Conservation (phyloP, 345 rosid genomes). For the Moringa oleifera region DNA sequence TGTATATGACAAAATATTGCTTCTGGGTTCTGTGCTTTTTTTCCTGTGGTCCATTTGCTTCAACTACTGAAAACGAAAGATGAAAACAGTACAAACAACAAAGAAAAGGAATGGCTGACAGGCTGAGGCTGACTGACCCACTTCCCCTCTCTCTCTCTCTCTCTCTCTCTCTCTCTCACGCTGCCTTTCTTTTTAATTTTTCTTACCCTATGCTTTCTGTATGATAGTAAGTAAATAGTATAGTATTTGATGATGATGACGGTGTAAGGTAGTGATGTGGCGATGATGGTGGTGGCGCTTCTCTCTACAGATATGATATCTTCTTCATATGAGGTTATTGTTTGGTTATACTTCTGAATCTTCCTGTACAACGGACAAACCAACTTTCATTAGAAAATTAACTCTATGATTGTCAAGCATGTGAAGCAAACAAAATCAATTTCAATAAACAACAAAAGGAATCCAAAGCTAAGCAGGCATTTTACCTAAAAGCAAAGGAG, state of each 20-base stretch:
- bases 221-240: conserved; percentile 37
- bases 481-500: conserved; percentile 28
- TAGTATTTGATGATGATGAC: conserved; percentile 12
- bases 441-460: neutral
- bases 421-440: neutral
- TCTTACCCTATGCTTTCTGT: conserved; percentile 38
- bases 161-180: conserved; percentile 38
- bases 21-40: neutral
- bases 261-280: conserved; percentile 2
- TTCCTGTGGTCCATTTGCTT: conserved; percentile 37
- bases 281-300: conserved; percentile 17
- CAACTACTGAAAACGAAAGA: conserved; percentile 24
- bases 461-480: neutral
- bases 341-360: conserved; percentile 28
- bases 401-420: neutral
- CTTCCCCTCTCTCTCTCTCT: conserved; percentile 37
- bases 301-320: conserved; percentile 31
- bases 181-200: conserved; percentile 14
- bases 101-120: conserved; percentile 30
- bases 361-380: conserved; percentile 22
- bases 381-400: neutral
- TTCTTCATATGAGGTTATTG: conserved; percentile 23
- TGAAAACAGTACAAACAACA: conserved; percentile 29
- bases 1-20: conserved; percentile 3
- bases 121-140: conserved; percentile 46